Conservation (phyloP, 1,284 basidiomycete genomes). For the Anthracocystis panici-leucophaei region DNA sequence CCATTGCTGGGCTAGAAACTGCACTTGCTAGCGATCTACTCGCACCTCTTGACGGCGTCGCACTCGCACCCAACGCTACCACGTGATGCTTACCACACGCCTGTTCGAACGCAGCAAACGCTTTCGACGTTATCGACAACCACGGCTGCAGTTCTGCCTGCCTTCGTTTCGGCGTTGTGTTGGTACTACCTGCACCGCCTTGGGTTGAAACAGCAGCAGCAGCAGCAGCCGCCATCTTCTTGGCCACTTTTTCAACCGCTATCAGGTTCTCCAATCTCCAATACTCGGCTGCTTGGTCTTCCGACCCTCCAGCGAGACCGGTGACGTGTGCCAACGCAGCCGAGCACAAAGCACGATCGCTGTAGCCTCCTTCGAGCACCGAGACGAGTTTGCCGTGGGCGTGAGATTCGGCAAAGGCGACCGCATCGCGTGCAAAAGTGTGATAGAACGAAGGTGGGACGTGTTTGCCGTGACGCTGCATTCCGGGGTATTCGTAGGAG, state of each 20-base stretch:
- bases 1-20: constrained; percentile 13
- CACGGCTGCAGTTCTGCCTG: constrained; percentile 46
- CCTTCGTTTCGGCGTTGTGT: constrained; percentile 45
- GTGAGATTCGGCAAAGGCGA: constrained; percentile 77
- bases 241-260: constrained; percentile 58
- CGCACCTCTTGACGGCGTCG: constrained; percentile 1
- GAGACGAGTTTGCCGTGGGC: constrained; percentile 82
- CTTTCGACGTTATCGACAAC: constrained; percentile 43
- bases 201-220: not conserved
- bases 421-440: constrained; percentile 82
- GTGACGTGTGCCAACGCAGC: constrained; percentile 70
- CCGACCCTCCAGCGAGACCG: constrained; percentile 30
- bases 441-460: constrained; percentile 89
- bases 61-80: constrained; percentile 16
- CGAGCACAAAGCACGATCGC: constrained; percentile 81
- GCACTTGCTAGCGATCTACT: constrained; percentile 5
- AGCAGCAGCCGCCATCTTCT: constrained; percentile 45
- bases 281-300: constrained; percentile 13
- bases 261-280: constrained; percentile 57
- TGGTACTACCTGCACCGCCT: constrained; percentile 12
- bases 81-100: constrained; percentile 47
- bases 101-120: constrained; percentile 58
- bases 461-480: constrained; percentile 91
- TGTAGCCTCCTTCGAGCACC: constrained; percentile 94
- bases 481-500: constrained; percentile 88